Percentiles rank a stretch among this genome's conserved stretches.
phyloP scores from a whole-genome alignment of 2,329 filamentous ascomycete species.

The Fonsecaea pugnacius region DNA sequence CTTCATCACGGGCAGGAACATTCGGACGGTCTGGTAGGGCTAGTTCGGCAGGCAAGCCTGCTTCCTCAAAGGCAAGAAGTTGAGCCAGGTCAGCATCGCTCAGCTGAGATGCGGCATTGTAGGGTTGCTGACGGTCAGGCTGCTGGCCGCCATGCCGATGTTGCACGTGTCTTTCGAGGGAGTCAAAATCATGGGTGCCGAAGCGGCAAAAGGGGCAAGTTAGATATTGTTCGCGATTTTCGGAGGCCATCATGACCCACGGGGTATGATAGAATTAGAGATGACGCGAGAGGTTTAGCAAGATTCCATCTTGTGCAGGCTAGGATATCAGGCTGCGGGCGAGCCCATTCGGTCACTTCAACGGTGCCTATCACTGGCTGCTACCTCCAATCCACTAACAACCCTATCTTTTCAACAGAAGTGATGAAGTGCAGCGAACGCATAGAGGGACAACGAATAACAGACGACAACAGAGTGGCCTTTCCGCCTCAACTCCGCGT shows the following conservation, averaged over 20 bases:
- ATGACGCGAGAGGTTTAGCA: neutral
- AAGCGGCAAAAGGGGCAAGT: conserved; percentile 30
- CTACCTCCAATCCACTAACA: neutral
- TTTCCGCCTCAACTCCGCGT: neutral
- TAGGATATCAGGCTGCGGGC: conserved; percentile 4
- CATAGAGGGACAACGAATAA: neutral
- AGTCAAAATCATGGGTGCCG: conserved; percentile 24
- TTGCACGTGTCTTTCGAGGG: conserved; percentile 28
- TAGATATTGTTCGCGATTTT: conserved; percentile 20
- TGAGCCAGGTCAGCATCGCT: conserved; percentile 33
- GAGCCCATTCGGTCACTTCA: conserved; percentile 10
- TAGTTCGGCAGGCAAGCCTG: conserved; percentile 33
- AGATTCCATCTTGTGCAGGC: conserved; percentile 11
- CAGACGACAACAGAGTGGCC: neutral
- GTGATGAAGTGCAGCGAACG: neutral
- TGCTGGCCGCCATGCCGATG: conserved; percentile 21
- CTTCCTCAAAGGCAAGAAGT: conserved; percentile 35
- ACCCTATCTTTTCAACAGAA: neutral
- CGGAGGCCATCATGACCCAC: conserved; percentile 20
- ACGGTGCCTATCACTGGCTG: neutral
- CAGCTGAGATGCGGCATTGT: conserved; percentile 2
- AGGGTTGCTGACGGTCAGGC: conserved; percentile 1
- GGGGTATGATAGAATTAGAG: neutral
- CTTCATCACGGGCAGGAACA: conserved; percentile 25
- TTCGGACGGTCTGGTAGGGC: conserved; percentile 26